A percentile compares a stretch with the other conserved stretches of the same genome.
phyloP scores from a whole-genome alignment of 2,329 filamentous ascomycete genomes.

The Colletotrichum graminicola region DNA sequence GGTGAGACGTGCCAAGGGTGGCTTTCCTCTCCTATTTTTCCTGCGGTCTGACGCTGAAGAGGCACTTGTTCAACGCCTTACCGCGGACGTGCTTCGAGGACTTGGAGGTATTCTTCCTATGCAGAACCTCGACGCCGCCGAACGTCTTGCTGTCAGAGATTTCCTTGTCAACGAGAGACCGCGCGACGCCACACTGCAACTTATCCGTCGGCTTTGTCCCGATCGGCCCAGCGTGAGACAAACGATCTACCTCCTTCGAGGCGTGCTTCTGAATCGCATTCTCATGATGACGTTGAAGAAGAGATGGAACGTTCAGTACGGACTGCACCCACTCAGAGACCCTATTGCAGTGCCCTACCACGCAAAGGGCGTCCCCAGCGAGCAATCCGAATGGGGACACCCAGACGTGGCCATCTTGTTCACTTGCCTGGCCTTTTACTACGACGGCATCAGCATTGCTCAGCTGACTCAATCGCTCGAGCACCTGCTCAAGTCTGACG shows the following conservation, averaged over 20 bases:
- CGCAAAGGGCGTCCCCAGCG: slow-evolving; percentile 73
- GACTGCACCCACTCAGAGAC: slow-evolving; percentile 64
- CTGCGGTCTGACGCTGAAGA: slow-evolving; percentile 62
- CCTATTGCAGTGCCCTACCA: slow-evolving; percentile 76
- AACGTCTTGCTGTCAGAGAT: slow-evolving; percentile 46
- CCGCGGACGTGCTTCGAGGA: slow-evolving; percentile 54
- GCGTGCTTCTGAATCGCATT: slow-evolving; percentile 71
- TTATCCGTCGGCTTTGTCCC: slow-evolving; percentile 47
- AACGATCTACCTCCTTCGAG: slow-evolving; percentile 69
- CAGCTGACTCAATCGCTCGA: slow-evolving; percentile 65
- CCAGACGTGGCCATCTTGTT: slow-evolving; percentile 75
- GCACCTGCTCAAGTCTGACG: slow-evolving; percentile 65
- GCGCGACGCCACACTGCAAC: slow-evolving; percentile 42
- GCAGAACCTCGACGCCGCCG: slow-evolving; percentile 47
- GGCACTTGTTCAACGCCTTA: slow-evolving; percentile 55
- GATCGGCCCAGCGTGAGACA: slow-evolving; percentile 50
- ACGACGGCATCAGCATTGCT: slow-evolving; percentile 63
- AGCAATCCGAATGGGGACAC: slow-evolving; percentile 75
- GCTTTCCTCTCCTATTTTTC: slow-evolving; percentile 70
- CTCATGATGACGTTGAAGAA: slow-evolving; percentile 71
- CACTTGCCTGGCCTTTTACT: slow-evolving; percentile 77
- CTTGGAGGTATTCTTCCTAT: slow-evolving; percentile 49
- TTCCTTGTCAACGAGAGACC: slow-evolving; percentile 48
- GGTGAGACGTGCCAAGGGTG: slow-evolving; percentile 49
- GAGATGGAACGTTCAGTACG: slow-evolving; percentile 76